phyloP scores from a whole-genome alignment of 2,329 filamentous ascomycete species.

The Metarhizium robertsii region DNA sequence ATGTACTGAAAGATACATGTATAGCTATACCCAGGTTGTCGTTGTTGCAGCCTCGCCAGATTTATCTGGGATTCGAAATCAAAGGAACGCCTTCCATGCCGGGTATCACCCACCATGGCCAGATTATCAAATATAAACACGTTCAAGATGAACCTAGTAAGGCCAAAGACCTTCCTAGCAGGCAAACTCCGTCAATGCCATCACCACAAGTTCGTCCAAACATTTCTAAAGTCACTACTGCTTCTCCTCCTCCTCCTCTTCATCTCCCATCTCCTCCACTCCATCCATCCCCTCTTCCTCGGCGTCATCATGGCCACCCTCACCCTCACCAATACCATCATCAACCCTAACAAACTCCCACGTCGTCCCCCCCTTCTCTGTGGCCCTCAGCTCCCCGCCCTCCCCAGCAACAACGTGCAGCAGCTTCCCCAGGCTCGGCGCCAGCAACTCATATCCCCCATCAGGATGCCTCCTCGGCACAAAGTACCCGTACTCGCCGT shows the following conservation, averaged over 20 bases:
- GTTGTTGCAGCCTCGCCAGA: no score
- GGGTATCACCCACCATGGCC: no score
- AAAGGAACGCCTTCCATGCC: no score
- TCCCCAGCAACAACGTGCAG: conserved; percentile 2
- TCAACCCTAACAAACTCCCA: conserved; percentile 8
- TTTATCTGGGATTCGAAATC: no score
- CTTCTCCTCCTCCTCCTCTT: not conserved
- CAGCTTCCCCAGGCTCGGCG: conserved; percentile 6
- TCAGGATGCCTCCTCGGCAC: conserved; percentile 4
- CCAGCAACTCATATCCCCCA: conserved; percentile 7
- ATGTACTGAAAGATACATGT: no score
- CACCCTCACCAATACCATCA: not conserved
- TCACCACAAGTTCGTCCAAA: not conserved
- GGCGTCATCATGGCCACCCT: not conserved
- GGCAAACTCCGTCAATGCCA: not conserved
- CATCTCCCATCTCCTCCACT: not conserved
- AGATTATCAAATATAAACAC: not conserved
- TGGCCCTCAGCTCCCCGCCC: not conserved
- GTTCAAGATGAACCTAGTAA: not conserved
- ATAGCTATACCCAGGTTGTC: no score
- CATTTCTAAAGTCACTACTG: not conserved
- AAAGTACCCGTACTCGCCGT: conserved; percentile 3
- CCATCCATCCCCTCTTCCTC: not conserved
- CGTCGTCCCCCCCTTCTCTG: conserved; percentile 2
- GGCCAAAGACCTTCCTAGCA: not conserved